Evolutionary conservation across 768 basidiomycete genomes (phyloP).

Genomic region (Mycena epipterygia): DNA sequence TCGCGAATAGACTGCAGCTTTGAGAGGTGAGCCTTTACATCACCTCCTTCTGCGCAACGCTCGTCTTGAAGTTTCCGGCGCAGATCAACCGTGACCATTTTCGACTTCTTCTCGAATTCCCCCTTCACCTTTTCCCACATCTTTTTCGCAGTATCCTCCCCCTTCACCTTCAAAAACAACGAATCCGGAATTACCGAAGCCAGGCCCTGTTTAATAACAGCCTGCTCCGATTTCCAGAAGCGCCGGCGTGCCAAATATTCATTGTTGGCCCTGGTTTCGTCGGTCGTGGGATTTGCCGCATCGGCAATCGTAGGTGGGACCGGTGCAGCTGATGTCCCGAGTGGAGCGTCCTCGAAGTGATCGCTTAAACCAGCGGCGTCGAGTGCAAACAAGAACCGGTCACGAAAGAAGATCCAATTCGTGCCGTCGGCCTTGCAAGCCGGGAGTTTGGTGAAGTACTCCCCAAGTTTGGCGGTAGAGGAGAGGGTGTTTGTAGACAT

Average conservation of each 20-base stretch:
- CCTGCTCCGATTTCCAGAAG: conserved; percentile 36
- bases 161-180: conserved; percentile 40
- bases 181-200: conserved; percentile 39
- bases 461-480: conserved; percentile 23
- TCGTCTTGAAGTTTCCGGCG: conserved; percentile 36
- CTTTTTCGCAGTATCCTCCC: conserved; percentile 1
- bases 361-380: conserved; percentile 11
- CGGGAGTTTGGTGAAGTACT: conserved; percentile 21
- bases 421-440: conserved; percentile 15
- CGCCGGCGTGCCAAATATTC: conserved; percentile 3
- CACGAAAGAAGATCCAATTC: conserved; percentile 11
- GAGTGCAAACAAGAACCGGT: conserved; percentile 11
- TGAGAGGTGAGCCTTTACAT: conserved; percentile 40
- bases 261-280: neutral
- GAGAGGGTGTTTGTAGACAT: conserved; percentile 26
- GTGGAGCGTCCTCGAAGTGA: neutral
- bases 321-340: neutral
- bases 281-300: neutral
- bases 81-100: conserved; percentile 40
- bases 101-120: conserved; percentile 39
- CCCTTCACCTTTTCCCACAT: conserved; percentile 35
- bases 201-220: conserved; percentile 37
- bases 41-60: conserved; percentile 37
- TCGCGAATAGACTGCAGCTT: conserved; percentile 4
- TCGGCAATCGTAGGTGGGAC: neutral